Base-by-base conservation (phyloP, 1,284 basidiomycete genomes). In the Coniophora puteana region DNA sequence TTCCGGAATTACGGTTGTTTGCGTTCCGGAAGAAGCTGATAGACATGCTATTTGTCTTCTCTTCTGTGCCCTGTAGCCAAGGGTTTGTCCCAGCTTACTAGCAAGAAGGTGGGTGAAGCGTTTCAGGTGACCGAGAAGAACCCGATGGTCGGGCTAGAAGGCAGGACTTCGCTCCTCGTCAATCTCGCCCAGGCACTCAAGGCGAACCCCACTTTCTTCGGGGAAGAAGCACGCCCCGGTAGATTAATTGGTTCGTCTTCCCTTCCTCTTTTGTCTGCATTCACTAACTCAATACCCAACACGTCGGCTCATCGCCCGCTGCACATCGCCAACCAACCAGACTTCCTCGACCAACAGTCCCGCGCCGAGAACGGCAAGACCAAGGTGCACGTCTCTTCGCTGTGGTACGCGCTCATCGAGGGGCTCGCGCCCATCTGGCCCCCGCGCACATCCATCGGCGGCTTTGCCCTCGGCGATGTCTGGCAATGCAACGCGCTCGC, bases 381-480 rank as follows among this genome's bases (percentile, higher is more conserved):
- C n/a, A 57, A 63, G 25, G 66, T 90, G 16, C 77, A 83, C 43
- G 65, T 92, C 48, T 63, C 80, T 3, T 72, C 76, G 0, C 76
- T 98, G 16, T 97, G 94, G 93, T 65, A 79, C 20, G 78, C 79
- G 6, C 76, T 97, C 36, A 84, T 95, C 43, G 78, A 88, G 23
- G 88, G 91, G 3, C 73, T 98, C 8, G 78, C 85, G 34, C 76
- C 83, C 8, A 93, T 97, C 55, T 97, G 94, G 94, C 93, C 89
- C 1, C 67, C 79, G n/a, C 80, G 93, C 21, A 78, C 80, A 1
- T 68, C 72, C 2, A 66, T 92, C 34, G 74, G 69, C 30, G 83
- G 79, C 3, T 61, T 84, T 10, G 60, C 86, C 0, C 75, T 95
- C 10, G 93, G 93, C 21, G 93, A 96, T 57, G 92, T 93, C 32